Evolutionary conservation across 768 basidiomycete species (phyloP).

Genomic region (Lactarius psammicola): DNA sequence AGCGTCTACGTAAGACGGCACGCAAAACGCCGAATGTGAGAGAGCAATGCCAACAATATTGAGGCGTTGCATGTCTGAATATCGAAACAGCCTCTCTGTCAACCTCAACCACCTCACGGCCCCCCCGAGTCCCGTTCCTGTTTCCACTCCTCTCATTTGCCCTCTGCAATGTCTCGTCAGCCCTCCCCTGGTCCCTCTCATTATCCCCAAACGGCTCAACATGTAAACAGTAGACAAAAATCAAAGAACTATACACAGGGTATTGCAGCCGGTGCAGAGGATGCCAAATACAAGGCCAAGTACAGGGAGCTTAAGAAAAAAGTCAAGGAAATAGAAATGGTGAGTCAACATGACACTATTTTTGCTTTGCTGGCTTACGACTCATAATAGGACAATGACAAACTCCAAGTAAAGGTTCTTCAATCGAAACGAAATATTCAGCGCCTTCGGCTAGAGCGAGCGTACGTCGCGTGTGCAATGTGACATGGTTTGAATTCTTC

Average conservation of each 20-base stretch:
- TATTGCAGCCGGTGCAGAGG: conserved; percentile 77
- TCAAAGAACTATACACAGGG: conserved; percentile 51
- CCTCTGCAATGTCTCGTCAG: conserved; percentile 65
- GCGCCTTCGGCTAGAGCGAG: conserved; percentile 83
- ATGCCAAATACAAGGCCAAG: conserved; percentile 83
- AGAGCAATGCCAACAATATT: conserved; percentile 29
- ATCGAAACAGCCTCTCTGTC: conserved; percentile 18
- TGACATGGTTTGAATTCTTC: conserved; percentile 30
- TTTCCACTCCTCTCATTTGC: conserved; percentile 38
- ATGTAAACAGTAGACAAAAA: conserved; percentile 40
- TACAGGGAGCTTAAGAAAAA: conserved; percentile 87
- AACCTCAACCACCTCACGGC: conserved; percentile 35
- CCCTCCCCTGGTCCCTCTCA: conserved; percentile 39
- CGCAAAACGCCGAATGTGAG: conserved; percentile 40
- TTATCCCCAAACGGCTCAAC: conserved; percentile 25
- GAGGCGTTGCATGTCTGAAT: conserved; percentile 16
- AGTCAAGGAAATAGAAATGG: conserved; percentile 82
- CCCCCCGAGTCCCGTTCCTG: conserved; percentile 27
- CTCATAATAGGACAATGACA: conserved; percentile 75
- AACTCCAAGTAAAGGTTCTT: conserved; percentile 76
- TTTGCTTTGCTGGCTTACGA: conserved; percentile 9
- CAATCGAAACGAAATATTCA: conserved; percentile 80
- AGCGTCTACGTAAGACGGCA: conserved; percentile 11
- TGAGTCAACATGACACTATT: conserved; percentile 40
- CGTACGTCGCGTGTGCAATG: conserved; percentile 52